These are phyloP conservation scores for Panicum miliaceum DNA, from an alignment of 176 grass and related monocot species.

Conservation along the genomic window DNA sequence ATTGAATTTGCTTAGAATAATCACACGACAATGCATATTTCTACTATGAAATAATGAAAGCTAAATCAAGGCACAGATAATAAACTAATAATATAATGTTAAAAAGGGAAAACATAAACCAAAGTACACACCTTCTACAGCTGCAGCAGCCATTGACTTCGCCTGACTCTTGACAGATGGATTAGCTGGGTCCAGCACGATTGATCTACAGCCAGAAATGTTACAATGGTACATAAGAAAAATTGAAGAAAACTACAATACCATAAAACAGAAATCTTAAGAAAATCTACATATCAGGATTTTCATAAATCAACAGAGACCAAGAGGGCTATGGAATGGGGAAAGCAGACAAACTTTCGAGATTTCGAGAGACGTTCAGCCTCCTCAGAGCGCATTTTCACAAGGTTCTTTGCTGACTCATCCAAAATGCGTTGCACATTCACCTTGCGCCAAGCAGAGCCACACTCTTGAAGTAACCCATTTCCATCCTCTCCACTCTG, in stretches of 20 bases:
- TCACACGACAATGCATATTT: slow-evolving; percentile 30
- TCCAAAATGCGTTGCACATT: slow-evolving; percentile 94
- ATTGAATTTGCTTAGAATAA: neutral
- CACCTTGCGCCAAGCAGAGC: slow-evolving; percentile 92
- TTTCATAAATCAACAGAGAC: slow-evolving; percentile 37
- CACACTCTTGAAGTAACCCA: slow-evolving; percentile 88
- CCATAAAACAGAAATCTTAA: slow-evolving; percentile 24
- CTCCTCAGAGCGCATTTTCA: slow-evolving; percentile 95
- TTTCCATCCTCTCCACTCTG: slow-evolving; percentile 78
- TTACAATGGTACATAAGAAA: slow-evolving; percentile 25
- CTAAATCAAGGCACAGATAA: slow-evolving; percentile 22
- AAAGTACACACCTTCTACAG: slow-evolving; percentile 78
- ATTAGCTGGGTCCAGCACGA: slow-evolving; percentile 86
- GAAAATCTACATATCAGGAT: slow-evolving; percentile 13
- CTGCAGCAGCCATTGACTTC: slow-evolving; percentile 87
- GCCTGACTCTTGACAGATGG: slow-evolving; percentile 98
- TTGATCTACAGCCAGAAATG: slow-evolving; percentile 65
- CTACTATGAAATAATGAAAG: slow-evolving; percentile 2
- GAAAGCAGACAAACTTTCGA: slow-evolving; percentile 84
- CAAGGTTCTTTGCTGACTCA: slow-evolving; percentile 91
- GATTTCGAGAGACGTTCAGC: slow-evolving; percentile 89
- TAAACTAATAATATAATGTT: slow-evolving; percentile 11
- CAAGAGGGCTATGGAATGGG: slow-evolving; percentile 45
- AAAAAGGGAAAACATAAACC: slow-evolving; percentile 43
- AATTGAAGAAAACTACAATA: slow-evolving; percentile 24